Conservation (phyloP, 129 eudicot genomes). For the Calendula officinalis region DNA sequence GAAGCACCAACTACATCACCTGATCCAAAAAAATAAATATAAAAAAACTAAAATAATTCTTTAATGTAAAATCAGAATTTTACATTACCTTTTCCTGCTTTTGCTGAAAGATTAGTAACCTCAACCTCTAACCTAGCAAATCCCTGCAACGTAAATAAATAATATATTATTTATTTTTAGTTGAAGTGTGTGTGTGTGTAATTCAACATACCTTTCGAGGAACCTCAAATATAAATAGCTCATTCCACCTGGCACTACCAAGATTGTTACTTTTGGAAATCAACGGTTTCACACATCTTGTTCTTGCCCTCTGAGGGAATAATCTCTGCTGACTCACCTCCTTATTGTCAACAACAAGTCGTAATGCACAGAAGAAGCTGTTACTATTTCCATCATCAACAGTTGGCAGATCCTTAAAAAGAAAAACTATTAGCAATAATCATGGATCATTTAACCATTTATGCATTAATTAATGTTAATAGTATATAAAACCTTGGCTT, state of each 20-base stretch:
- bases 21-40: conserved; percentile 27
- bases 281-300: conserved; percentile 79
- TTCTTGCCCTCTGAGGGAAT: conserved; percentile 98
- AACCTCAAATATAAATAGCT: conserved; percentile 94
- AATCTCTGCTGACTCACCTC: conserved; percentile 81
- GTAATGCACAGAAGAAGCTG: conserved; percentile 87
- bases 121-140: conserved; percentile 90
- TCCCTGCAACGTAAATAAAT: conserved; percentile 49
- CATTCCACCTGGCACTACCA: conserved; percentile 88
- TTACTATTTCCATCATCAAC: conserved; percentile 93
- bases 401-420: conserved; percentile 68
- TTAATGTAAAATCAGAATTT: neutral
- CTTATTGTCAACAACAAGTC: conserved; percentile 81
- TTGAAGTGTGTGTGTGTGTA: neutral
- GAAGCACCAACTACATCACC: conserved; percentile 99
- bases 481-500: conserved; percentile 68
- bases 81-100: conserved; percentile 94
- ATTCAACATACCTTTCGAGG: conserved; percentile 71
- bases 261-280: conserved; percentile 37
- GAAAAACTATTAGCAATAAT: conserved; percentile 13
- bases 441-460: neutral
- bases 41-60: too few species aligned
- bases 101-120: conserved; percentile 96
- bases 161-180: neutral
- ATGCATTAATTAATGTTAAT: conserved; percentile 7